A percentile compares a stretch with the other conserved stretches of the same genome.
Evolutionary conservation across 2,329 filamentous ascomycete genomes (phyloP).

Genomic region (Colletotrichum incanum): DNA sequence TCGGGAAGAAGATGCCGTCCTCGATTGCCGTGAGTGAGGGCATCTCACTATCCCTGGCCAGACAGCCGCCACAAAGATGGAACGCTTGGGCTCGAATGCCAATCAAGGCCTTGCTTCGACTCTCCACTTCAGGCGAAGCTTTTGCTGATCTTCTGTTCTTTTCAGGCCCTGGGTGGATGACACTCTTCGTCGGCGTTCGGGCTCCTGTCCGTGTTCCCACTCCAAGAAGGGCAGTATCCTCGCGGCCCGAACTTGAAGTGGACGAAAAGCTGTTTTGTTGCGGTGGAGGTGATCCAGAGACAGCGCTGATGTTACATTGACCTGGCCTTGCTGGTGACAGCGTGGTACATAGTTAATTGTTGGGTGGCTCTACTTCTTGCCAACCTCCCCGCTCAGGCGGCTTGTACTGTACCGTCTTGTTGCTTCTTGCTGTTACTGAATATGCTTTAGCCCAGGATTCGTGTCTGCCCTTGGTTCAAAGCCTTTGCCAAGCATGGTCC

Average conservation of each 20-base stretch:
- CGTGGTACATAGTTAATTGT: constrained; percentile 7
- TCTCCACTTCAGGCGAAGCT: constrained; percentile 40
- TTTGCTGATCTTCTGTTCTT: constrained; percentile 31
- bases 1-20: constrained; percentile 9
- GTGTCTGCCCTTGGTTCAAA: neutral
- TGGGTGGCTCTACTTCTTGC: constrained; percentile 3
- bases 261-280: neutral
- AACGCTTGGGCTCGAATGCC: constrained; percentile 13
- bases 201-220: neutral
- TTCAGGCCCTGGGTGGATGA: neutral
- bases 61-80: constrained; percentile 17
- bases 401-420: neutral
- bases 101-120: constrained; percentile 15
- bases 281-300: constrained; percentile 24
- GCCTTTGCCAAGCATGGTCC: constrained; percentile 8
- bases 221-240: neutral
- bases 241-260: neutral
- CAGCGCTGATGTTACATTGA: constrained; percentile 14
- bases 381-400: neutral
- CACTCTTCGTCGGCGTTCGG: neutral
- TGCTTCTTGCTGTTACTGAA: neutral
- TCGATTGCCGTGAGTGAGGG: constrained; percentile 26
- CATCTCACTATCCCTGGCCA: constrained; percentile 16
- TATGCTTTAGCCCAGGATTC: neutral
- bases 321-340: constrained; percentile 5